Percentiles rank a stretch among this genome's conserved stretches.
These are phyloP conservation scores for Neonectria hederae DNA, from an alignment of 2,329 filamentous ascomycete species.

Conservation along the genomic window DNA sequence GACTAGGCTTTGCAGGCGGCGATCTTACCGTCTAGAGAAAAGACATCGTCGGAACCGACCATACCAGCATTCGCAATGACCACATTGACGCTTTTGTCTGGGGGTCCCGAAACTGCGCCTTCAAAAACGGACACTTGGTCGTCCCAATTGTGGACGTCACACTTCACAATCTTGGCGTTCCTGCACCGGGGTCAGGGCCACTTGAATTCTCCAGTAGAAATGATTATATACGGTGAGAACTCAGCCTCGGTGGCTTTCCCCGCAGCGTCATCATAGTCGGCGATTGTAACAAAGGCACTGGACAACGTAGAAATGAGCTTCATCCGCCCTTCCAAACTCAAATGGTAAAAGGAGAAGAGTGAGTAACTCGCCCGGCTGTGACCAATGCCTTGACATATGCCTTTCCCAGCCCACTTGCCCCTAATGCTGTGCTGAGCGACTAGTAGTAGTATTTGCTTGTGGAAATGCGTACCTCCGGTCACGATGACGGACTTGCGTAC, in stretches of 20 bases:
- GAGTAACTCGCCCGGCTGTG: slow-evolving; percentile 1
- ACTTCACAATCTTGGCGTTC: slow-evolving; percentile 47
- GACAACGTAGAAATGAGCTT: not conserved
- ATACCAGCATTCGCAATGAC: slow-evolving; percentile 61
- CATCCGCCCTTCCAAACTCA: too few relatives aligned
- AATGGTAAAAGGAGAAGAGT: not conserved
- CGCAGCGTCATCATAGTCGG: slow-evolving; percentile 6
- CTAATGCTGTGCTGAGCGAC: not conserved
- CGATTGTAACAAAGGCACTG: slow-evolving; percentile 19
- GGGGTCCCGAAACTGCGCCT: slow-evolving; percentile 48
- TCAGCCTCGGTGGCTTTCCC: slow-evolving; percentile 1
- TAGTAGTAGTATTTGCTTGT: too few relatives aligned
- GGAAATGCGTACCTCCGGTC: slow-evolving; percentile 11
- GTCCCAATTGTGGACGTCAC: slow-evolving; percentile 55
- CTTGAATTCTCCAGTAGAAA: too few relatives aligned
- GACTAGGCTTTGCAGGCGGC: slow-evolving; percentile 2
- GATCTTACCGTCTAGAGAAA: not conserved
- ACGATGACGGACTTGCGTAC: slow-evolving; percentile 13
- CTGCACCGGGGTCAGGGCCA: not conserved
- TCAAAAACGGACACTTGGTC: slow-evolving; percentile 54
- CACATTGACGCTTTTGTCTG: slow-evolving; percentile 52
- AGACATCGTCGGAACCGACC: slow-evolving; percentile 11
- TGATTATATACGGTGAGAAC: slow-evolving; percentile 1
- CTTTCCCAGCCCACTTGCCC: slow-evolving; percentile 18
- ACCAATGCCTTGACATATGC: slow-evolving; percentile 14